Evolutionary conservation across 108 stramenopile genomes (phyloP).

Genomic region (Thalassiosira profunda): DNA sequence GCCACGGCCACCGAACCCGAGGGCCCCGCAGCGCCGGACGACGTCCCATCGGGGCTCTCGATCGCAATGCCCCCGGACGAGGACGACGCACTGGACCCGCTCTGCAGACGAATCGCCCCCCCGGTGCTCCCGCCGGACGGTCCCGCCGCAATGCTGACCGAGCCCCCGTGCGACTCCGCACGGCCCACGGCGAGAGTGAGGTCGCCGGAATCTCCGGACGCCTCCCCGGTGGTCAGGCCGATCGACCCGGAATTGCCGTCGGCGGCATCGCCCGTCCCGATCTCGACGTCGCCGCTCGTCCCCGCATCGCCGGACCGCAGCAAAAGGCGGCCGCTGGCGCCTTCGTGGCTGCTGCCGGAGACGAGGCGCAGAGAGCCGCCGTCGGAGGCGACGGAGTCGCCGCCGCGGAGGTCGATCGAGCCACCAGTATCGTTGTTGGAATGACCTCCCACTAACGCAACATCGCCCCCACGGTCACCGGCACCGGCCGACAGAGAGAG

Average conservation of each 20-base stretch:
- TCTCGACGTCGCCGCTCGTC: slow-evolving; percentile 12
- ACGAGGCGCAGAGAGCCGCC: slow-evolving; percentile 10
- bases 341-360: slow-evolving; percentile 17
- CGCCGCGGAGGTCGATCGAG: slow-evolving; percentile 1
- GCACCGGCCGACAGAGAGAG: slow-evolving; percentile 11
- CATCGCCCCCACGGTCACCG: slow-evolving; percentile 11
- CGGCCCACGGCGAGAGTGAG: no score
- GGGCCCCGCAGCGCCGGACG: neutral
- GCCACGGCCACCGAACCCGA: slow-evolving; percentile 8
- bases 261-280: slow-evolving; percentile 28
- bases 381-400: slow-evolving; percentile 1
- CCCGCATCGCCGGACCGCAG: slow-evolving; percentile 4
- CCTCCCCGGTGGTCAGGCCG: no score
- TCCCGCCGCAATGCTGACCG: slow-evolving; percentile 9
- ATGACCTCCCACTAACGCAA: neutral
- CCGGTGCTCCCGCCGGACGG: slow-evolving; percentile 3
- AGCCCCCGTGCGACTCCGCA: slow-evolving; percentile 3
- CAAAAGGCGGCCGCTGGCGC: slow-evolving; percentile 9
- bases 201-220: no score
- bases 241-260: slow-evolving; percentile 17
- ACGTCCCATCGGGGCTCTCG: slow-evolving; percentile 10
- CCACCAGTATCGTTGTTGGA: slow-evolving; percentile 25
- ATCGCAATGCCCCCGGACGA: slow-evolving; percentile 8
- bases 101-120: slow-evolving; percentile 7
- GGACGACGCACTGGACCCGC: slow-evolving; percentile 19